A percentile compares a stretch with the other conserved stretches of the same genome.
These are phyloP conservation scores for Bondarzewia mesenterica DNA, from an alignment of 1,284 basidiomycete genomes.

Conservation along the genomic window DNA sequence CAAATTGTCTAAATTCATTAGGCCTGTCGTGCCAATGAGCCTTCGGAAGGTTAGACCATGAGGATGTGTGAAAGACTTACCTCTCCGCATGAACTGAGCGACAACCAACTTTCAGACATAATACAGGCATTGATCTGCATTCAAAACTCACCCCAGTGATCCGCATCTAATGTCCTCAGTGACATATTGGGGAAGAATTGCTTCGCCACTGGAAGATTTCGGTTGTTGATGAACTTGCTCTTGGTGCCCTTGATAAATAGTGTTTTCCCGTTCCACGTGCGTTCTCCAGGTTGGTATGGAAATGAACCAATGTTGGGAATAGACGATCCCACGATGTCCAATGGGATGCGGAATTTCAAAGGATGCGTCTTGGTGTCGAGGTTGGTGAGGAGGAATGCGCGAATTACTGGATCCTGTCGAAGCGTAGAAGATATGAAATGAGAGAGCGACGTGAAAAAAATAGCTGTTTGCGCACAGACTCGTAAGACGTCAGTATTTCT, in stretches of 20 bases:
- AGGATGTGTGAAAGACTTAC: conserved; percentile 33
- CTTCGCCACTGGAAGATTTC: conserved; percentile 49
- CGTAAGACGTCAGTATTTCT: conserved; percentile 51
- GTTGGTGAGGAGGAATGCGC: conserved; percentile 82
- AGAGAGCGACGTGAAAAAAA: neutral
- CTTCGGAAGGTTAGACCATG: too few species aligned
- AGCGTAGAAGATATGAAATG: neutral
- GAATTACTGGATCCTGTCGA: conserved; percentile 58
- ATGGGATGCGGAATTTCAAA: conserved; percentile 64
- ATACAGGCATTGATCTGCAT: neutral
- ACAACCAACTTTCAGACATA: neutral
- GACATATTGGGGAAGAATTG: conserved; percentile 63
- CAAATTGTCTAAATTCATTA: too few species aligned
- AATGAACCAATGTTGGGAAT: conserved; percentile 70
- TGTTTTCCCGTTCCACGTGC: conserved; percentile 51
- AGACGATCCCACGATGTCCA: conserved; percentile 54
- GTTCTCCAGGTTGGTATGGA: conserved; percentile 55
- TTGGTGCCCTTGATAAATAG: conserved; percentile 75
- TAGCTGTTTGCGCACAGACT: conserved; percentile 36
- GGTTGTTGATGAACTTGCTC: conserved; percentile 73
- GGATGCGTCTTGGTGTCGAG: conserved; percentile 35
- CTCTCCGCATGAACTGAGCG: conserved; percentile 49
- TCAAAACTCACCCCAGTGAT: conserved; percentile 61
- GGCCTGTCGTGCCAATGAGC: too few species aligned
- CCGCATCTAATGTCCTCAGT: conserved; percentile 47